Conservation (phyloP, 169 alveolate species). For the Miamiensis avidus region DNA sequence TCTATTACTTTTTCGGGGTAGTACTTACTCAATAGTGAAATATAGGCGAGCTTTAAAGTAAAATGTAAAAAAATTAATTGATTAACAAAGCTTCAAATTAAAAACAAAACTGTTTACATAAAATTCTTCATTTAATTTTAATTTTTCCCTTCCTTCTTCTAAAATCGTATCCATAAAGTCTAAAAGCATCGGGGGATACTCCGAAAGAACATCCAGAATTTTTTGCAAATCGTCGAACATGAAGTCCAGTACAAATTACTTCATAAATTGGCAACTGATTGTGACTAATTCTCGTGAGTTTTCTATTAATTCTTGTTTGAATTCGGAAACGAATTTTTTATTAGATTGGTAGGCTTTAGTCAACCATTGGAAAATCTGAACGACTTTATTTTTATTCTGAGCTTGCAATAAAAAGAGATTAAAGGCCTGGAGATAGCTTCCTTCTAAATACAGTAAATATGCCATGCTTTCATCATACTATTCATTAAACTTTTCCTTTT, state of each 20-base stretch:
- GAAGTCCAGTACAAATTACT: background rate
- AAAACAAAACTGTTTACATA: background rate
- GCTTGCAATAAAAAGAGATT: background rate
- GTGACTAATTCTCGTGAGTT: background rate
- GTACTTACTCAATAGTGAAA: background rate
- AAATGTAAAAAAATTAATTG: background rate
- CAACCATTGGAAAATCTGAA: background rate
- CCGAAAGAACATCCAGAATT: background rate
- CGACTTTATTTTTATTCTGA: background rate
- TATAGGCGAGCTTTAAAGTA: background rate
- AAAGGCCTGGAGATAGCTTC: background rate
- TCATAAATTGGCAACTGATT: background rate
- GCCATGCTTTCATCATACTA: background rate
- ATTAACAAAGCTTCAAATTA: background rate
- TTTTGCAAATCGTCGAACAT: no score
- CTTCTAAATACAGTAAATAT: background rate
- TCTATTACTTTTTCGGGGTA: background rate
- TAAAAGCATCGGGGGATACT: background rate
- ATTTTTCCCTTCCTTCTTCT: background rate
- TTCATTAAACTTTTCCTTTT: background rate
- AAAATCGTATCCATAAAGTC: background rate
- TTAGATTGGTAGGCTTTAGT: background rate
- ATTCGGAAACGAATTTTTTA: background rate
- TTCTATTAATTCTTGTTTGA: no score
- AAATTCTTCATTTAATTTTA: background rate